Conservation (phyloP, 2,329 filamentous ascomycete genomes). For the Aspergillus sp. region DNA sequence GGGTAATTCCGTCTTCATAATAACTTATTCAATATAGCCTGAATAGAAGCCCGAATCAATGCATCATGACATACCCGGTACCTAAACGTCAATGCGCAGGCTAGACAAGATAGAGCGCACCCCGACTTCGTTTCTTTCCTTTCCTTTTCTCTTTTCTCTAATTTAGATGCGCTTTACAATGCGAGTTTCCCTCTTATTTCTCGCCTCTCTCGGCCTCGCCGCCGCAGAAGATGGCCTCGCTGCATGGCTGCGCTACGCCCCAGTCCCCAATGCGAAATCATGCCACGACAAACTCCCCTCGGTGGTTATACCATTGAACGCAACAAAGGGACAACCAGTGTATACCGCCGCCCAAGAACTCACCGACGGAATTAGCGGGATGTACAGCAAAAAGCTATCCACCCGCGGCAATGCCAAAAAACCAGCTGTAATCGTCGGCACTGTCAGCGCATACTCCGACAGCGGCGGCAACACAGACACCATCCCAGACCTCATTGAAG, state of each 20-base stretch:
- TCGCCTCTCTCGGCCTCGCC: conserved; percentile 17
- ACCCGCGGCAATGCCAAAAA: not conserved
- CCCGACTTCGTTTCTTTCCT: too few relatives aligned
- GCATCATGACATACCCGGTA: too few relatives aligned
- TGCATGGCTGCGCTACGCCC: conserved; percentile 66
- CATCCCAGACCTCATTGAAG: conserved; percentile 31
- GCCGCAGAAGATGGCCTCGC: conserved; percentile 61
- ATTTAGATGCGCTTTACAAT: not conserved
- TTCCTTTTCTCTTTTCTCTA: too few relatives aligned
- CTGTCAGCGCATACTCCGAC: conserved; percentile 29
- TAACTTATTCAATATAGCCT: too few relatives aligned
- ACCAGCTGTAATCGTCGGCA: conserved; percentile 23
- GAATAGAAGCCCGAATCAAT: too few relatives aligned
- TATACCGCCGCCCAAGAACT: conserved; percentile 61
- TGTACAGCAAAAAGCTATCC: conserved; percentile 53
- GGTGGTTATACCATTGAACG: conserved; percentile 56
- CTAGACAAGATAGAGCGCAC: too few relatives aligned
- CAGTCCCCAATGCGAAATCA: conserved; percentile 43
- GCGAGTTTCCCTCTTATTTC: not conserved
- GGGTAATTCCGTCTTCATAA: too few relatives aligned
- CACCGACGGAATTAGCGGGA: conserved; percentile 56
- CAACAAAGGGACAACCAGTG: conserved; percentile 55
- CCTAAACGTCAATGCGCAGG: too few relatives aligned
- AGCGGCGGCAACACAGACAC: conserved; percentile 18
- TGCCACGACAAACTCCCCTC: conserved; percentile 47